These are phyloP conservation scores for Sporobolus alterniflorus DNA, from an alignment of 202 grass and related monocot genomes.

Conservation along the genomic window DNA sequence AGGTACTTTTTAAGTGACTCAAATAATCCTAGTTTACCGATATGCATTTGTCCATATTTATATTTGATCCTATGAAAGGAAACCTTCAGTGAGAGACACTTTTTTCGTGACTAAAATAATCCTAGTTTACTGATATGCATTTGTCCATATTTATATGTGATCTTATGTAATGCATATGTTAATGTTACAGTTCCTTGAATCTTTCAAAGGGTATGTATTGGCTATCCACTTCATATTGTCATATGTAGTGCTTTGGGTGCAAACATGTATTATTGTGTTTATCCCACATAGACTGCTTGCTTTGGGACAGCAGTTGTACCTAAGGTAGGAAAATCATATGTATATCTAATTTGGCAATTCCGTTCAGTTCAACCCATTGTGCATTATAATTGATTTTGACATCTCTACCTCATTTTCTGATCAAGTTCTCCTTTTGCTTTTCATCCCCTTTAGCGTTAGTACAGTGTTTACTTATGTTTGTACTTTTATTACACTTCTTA, in stretches of 20 bases:
- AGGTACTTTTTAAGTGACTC: no score
- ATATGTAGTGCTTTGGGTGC: constrained; percentile 98
- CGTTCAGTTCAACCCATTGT: not conserved
- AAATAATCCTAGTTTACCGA: no score
- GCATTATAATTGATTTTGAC: not conserved
- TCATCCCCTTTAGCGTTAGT: not conserved
- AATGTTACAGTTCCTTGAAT: no score
- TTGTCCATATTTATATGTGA: no score
- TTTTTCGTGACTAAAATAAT: no score
- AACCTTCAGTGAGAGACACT: no score
- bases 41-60: no score
- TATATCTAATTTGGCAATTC: not conserved
- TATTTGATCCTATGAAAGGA: no score
- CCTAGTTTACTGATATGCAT: no score
- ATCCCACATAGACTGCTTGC: constrained; percentile 88
- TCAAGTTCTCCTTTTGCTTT: not conserved
- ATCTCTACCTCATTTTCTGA: not conserved
- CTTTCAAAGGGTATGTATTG: no score
- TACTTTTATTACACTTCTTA: constrained; percentile 32
- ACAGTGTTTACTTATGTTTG: not conserved
- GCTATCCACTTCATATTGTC: constrained; percentile 98
- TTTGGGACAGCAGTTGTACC: constrained; percentile 92
- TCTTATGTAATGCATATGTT: no score
- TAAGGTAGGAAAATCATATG: constrained; percentile 58
- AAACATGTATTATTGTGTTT: constrained; percentile 96